Evolutionary conservation across 2,329 filamentous ascomycete species (phyloP), one percentile per base, ranked within the genome.

Genomic region (Exophiala calicioides): DNA sequence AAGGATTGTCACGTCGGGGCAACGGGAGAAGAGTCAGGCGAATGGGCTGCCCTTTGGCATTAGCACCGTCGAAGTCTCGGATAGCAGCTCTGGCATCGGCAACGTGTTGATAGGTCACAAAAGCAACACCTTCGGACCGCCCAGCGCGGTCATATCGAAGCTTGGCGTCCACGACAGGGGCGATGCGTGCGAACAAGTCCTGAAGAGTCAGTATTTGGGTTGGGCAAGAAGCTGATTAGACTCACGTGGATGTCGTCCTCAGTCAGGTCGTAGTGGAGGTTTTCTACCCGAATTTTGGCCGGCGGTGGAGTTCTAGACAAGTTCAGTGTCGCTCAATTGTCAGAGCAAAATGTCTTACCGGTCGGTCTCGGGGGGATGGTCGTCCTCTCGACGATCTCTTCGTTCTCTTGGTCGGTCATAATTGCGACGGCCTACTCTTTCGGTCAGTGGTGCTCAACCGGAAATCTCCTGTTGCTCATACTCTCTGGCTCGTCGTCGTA

Each of bases 261-360:
- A 9, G 86, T 90, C 53, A 96, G 77, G 51, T 96, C 90, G 67
- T 95, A 96, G 67, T 96, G 90, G 47, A 96, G 73, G 65, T 95
- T 95, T 52, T 94, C 88, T 52, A 95, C 85, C 56, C 85, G 84
- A 57, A 96, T 69, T 68, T 88, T 91, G 34, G 83, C 76, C 58
- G 84, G 82, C 46, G 71, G 70, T 21, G 71, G 63, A 26, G 79
- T 75, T 61, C 80, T 80, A 56, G 3, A 15, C 62, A n/a, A n/a
- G n/a, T n/a, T n/a, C n/a, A n/a, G n/a, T n/a, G n/a, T n/a, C n/a
- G n/a, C n/a, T n/a, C n/a, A n/a, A n/a, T n/a, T n/a, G n/a, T n/a
- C n/a, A n/a, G n/a, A n/a, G n/a, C n/a, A n/a, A n/a, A n/a, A n/a
- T n/a, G n/a, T n/a, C 71, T 42, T 30, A 55, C 52, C 41, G 48